These are phyloP conservation scores for Rhizopogon roseolus DNA, from an alignment of 768 basidiomycete genomes.

Conservation along the genomic window DNA sequence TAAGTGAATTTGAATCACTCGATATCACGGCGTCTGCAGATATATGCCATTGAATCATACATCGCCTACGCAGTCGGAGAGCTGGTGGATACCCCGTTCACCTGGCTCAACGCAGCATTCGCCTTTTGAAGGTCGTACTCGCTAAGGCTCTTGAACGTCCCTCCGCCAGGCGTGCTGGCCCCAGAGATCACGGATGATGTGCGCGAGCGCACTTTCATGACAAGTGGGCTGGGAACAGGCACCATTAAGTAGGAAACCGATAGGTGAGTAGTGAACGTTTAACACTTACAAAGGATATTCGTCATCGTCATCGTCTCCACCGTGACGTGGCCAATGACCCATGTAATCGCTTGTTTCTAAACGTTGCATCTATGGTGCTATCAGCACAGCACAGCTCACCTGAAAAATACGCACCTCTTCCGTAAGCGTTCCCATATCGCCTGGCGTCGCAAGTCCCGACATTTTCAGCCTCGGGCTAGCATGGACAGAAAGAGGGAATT, in stretches of 20 bases:
- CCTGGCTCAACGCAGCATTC: constrained; percentile 79
- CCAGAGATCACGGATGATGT: constrained; percentile 71
- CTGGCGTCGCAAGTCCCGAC: constrained; percentile 82
- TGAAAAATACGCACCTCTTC: constrained; percentile 56
- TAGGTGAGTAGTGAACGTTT: constrained; percentile 2
- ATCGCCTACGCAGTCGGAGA: not conserved
- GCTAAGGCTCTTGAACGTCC: constrained; percentile 70
- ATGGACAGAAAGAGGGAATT: constrained; percentile 52
- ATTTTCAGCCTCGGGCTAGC: constrained; percentile 79
- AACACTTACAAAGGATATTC: constrained; percentile 78
- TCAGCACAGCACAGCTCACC: not conserved
- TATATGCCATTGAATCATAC: not conserved
- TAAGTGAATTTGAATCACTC: not conserved
- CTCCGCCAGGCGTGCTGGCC: constrained; percentile 86
- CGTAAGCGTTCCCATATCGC: constrained; percentile 86
- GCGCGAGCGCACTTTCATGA: constrained; percentile 86
- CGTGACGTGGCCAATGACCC: constrained; percentile 45
- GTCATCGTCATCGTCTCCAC: constrained; percentile 79
- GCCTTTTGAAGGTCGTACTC: constrained; percentile 86
- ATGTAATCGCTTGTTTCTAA: constrained; percentile 85
- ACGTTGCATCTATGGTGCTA: constrained; percentile 65
- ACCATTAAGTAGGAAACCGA: constrained; percentile 4
- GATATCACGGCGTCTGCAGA: not conserved
- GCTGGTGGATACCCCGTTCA: constrained; percentile 20
- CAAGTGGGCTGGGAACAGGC: constrained; percentile 57